Evolutionary conservation across 1,284 basidiomycete genomes (phyloP).

Genomic region (Golubevia sp.): DNA sequence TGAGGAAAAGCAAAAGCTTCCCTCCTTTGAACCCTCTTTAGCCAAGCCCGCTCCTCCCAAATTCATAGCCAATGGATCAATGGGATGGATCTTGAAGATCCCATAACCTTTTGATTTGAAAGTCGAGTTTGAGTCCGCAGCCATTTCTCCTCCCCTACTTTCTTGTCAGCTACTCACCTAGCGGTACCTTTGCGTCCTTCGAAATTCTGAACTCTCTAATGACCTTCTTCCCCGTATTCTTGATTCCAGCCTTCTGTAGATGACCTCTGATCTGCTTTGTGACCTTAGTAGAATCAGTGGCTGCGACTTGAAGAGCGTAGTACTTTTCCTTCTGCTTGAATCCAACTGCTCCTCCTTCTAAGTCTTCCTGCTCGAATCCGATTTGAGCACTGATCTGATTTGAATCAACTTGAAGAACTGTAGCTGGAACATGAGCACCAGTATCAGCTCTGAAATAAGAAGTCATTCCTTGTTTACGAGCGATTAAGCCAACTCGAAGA

Average conservation of each 20-base stretch:
- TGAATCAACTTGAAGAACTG: slow-evolving; percentile 48
- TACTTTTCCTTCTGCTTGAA: slow-evolving; percentile 14
- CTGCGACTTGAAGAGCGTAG: slow-evolving; percentile 54
- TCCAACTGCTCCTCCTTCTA: neutral
- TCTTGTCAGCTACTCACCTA: slow-evolving; percentile 14
- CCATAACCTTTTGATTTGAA: too few species aligned
- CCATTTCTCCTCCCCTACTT: too few species aligned
- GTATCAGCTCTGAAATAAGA: slow-evolving; percentile 49
- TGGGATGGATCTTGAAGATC: too few species aligned
- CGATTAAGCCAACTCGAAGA: slow-evolving; percentile 52
- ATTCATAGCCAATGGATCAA: too few species aligned
- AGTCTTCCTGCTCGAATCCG: slow-evolving; percentile 11
- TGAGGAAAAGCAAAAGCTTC: too few species aligned
- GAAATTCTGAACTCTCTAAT: slow-evolving; percentile 51
- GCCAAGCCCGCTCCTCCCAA: too few species aligned
- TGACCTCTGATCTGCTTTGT: slow-evolving; percentile 40
- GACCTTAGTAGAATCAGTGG: slow-evolving; percentile 34
- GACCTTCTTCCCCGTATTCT: slow-evolving; percentile 28
- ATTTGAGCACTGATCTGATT: slow-evolving; percentile 57
- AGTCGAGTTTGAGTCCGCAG: too few species aligned
- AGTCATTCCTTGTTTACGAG: slow-evolving; percentile 56
- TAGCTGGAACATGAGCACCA: slow-evolving; percentile 47
- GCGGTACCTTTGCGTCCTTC: slow-evolving; percentile 47
- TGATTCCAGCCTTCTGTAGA: slow-evolving; percentile 38
- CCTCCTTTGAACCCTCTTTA: too few species aligned